phyloP scores from a whole-genome alignment of 176 grass and related monocot genomes.

The Stipa capillata region DNA sequence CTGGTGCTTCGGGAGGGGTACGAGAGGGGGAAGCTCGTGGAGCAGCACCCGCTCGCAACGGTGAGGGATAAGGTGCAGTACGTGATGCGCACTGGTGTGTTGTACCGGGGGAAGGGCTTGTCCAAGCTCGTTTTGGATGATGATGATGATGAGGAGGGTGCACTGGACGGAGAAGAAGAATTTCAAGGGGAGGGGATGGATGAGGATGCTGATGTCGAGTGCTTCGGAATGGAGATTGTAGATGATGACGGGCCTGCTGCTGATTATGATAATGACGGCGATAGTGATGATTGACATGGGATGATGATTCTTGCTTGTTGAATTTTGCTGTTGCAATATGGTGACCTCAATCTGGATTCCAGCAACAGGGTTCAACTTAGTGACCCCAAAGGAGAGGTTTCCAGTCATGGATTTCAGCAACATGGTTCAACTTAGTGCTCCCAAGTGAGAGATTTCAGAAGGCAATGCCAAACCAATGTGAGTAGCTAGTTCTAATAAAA shows the following conservation, averaged over 20 bases:
- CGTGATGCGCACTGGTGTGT: constrained; percentile 81
- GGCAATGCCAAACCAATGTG: not conserved
- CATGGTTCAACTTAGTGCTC: not conserved
- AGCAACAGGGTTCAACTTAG: not conserved
- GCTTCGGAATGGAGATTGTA: constrained; percentile 54
- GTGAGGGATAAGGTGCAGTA: constrained; percentile 80
- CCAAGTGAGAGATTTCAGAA: not conserved
- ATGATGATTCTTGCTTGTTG: not conserved
- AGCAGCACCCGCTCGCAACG: constrained; percentile 43
- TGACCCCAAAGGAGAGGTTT: not conserved
- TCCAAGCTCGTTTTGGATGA: constrained; percentile 69
- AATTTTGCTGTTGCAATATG: not conserved
- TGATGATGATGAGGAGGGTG: constrained; percentile 33
- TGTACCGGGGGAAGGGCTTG: constrained; percentile 64
- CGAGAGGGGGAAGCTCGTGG: constrained; percentile 79
- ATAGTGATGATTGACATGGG: constrained; percentile 31
- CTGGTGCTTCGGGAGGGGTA: constrained; percentile 82
- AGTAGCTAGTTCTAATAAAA: constrained; percentile 6
- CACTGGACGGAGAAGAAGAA: constrained; percentile 27
- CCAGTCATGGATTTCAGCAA: not conserved
- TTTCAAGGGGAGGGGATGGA: constrained; percentile 23
- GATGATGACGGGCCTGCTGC: constrained; percentile 30
- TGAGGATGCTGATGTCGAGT: constrained; percentile 60
- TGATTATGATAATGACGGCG: constrained; percentile 27
- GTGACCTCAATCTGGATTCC: not conserved